Evolutionary conservation across 306 rosid species (phyloP).

Genomic region (Luffa aegyptiaca): DNA sequence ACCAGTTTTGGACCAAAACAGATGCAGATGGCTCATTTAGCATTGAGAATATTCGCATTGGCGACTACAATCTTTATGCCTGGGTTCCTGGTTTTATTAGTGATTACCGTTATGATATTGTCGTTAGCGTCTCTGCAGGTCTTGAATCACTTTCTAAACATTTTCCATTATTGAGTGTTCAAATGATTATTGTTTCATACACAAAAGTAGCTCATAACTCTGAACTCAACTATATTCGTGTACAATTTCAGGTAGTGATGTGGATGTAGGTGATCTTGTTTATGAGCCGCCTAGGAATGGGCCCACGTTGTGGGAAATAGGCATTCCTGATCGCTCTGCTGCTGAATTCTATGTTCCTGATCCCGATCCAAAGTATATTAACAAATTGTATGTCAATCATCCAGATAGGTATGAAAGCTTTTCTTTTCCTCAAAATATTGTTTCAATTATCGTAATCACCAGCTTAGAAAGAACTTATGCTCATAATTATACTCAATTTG

Average conservation of each 20-base stretch:
- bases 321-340: conserved; percentile 79
- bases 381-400: conserved; percentile 63
- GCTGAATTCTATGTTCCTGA: conserved; percentile 73
- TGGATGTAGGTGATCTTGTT: conserved; percentile 47
- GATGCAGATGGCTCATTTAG: conserved; percentile 56
- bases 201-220: neutral
- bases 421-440: neutral
- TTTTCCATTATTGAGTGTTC: neutral
- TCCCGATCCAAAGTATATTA: conserved; percentile 64
- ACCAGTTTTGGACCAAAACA: conserved; percentile 78
- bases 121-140: conserved; percentile 52
- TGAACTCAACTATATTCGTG: conserved; percentile 8
- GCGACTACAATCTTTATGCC: conserved; percentile 57
- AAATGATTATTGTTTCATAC: neutral
- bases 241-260: conserved; percentile 36
- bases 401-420: conserved; percentile 49
- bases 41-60: conserved; percentile 33
- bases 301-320: conserved; percentile 91
- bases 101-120: conserved; percentile 42
- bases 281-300: conserved; percentile 79
- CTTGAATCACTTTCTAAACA: neutral
- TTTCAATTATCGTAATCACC: neutral
- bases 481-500: neutral
- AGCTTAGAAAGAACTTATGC: neutral
- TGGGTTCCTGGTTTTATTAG: conserved; percentile 85